Evolutionary conservation across 352 stramenopile genomes (phyloP).

Genomic region (Globisporangium acanthophoron): DNA sequence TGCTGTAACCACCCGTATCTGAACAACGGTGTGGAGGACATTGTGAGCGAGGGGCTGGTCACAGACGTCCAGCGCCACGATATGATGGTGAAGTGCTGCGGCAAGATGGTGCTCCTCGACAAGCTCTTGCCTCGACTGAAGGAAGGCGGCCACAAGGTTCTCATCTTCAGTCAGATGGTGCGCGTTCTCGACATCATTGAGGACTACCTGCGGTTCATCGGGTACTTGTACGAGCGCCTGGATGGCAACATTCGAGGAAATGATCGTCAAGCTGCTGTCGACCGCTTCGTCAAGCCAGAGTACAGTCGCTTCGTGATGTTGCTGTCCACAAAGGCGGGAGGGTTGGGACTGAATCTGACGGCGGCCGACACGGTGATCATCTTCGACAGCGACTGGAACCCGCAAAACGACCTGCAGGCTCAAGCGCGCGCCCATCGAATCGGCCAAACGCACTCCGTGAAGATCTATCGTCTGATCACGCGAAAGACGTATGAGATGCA

Average conservation of each 20-base stretch:
- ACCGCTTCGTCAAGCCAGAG: slow-evolving; percentile 87
- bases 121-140: slow-evolving; percentile 98
- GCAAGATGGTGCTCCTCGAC: slow-evolving; percentile 99
- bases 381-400: slow-evolving; percentile 99
- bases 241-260: slow-evolving; percentile 96
- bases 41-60: slow-evolving; percentile 72
- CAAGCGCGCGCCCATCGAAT: slow-evolving; percentile 89
- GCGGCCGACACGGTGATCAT: slow-evolving; percentile 99
- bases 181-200: slow-evolving; percentile 99
- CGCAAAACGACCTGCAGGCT: slow-evolving; percentile 91
- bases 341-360: slow-evolving; percentile 90
- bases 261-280: slow-evolving; percentile 79
- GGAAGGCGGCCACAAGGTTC: slow-evolving; percentile 94
- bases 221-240: slow-evolving; percentile 95
- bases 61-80: slow-evolving; percentile 81
- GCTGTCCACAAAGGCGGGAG: slow-evolving; percentile 96
- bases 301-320: slow-evolving; percentile 97
- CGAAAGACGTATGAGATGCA: slow-evolving; percentile 94
- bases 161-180: slow-evolving; percentile 99
- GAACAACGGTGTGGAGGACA: slow-evolving; percentile 91
- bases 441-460: slow-evolving; percentile 87
- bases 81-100: slow-evolving; percentile 96
- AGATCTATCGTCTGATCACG: slow-evolving; percentile 88
- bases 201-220: slow-evolving; percentile 94
- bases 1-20: slow-evolving; percentile 91